A percentile compares a stretch with the other conserved stretches of the same genome.
These are phyloP conservation scores for Cyclotella distinguenda DNA, from an alignment of 108 stramenopile species.

Conservation along the genomic window DNA sequence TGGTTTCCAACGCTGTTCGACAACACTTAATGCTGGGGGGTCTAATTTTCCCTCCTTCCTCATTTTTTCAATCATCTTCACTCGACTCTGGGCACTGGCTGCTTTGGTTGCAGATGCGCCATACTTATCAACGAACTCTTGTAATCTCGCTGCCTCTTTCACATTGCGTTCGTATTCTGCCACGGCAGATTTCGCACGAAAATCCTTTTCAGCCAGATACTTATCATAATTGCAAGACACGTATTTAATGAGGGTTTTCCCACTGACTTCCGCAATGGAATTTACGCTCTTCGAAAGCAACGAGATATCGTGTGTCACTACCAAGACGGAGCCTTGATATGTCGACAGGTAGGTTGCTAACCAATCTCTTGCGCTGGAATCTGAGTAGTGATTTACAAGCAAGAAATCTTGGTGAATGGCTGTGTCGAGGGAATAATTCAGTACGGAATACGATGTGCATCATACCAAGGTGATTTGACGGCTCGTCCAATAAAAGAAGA, in stretches of 20 bases:
- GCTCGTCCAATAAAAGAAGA: conserved; percentile 86
- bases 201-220: conserved; percentile 75
- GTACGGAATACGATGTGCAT: too few species aligned
- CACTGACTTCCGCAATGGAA: conserved; percentile 83
- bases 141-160: conserved; percentile 83
- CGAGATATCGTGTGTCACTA: conserved; percentile 86
- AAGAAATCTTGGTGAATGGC: too few species aligned
- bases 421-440: too few species aligned
- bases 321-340: conserved; percentile 81
- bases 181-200: conserved; percentile 69
- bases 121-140: conserved; percentile 86
- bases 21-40: conserved; percentile 58
- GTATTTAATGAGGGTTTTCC: conserved; percentile 58
- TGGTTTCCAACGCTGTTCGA: conserved; percentile 48
- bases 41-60: conserved; percentile 64
- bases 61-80: conserved; percentile 90
- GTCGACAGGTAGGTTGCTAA: conserved; percentile 77
- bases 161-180: conserved; percentile 83
- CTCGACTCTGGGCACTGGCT: conserved; percentile 80
- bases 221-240: conserved; percentile 70
- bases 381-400: too few species aligned
- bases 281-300: conserved; percentile 74
- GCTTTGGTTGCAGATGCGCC: conserved; percentile 91
- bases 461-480: conserved; percentile 72
- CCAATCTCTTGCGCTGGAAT: conserved; percentile 73